These are phyloP conservation scores for Phytophthora tubulina DNA, from an alignment of 352 stramenopile genomes.

Conservation along the genomic window DNA sequence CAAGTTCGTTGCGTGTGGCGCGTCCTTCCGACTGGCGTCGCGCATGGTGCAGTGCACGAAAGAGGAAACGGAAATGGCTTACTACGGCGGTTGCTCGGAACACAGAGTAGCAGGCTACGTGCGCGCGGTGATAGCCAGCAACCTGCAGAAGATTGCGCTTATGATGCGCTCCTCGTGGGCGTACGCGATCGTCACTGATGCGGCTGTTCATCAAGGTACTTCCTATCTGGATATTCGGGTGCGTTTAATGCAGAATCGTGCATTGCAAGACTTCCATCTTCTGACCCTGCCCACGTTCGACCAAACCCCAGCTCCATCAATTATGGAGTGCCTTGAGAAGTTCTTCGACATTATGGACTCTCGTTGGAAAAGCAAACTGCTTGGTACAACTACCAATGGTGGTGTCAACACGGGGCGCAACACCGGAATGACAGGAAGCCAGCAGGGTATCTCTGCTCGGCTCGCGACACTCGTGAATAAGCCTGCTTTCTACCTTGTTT, in stretches of 20 bases:
- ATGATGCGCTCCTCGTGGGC: conserved; percentile 74
- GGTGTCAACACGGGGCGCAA: conserved; percentile 55
- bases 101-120: conserved; percentile 60
- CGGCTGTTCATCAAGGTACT: conserved; percentile 59
- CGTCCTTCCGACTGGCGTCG: conserved; percentile 63
- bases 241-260: conserved; percentile 60
- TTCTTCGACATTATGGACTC: conserved; percentile 63
- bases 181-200: conserved; percentile 60
- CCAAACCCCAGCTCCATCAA: conserved; percentile 41
- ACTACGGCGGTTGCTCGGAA: conserved; percentile 62
- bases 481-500: conserved; percentile 66
- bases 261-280: conserved; percentile 69
- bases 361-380: conserved; percentile 60
- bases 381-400: conserved; percentile 60
- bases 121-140: conserved; percentile 64
- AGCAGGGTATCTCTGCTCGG: conserved; percentile 55
- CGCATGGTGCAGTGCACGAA: conserved; percentile 66
- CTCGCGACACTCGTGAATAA: conserved; percentile 56
- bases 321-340: conserved; percentile 50
- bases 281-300: conserved; percentile 59
- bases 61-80: conserved; percentile 66
- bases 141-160: conserved; percentile 67
- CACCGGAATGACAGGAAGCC: conserved; percentile 51
- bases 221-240: conserved; percentile 67
- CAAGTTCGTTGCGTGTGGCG: conserved; percentile 68